phyloP scores from a whole-genome alignment of 306 rosid genomes.

The Carpinus fangiana region DNA sequence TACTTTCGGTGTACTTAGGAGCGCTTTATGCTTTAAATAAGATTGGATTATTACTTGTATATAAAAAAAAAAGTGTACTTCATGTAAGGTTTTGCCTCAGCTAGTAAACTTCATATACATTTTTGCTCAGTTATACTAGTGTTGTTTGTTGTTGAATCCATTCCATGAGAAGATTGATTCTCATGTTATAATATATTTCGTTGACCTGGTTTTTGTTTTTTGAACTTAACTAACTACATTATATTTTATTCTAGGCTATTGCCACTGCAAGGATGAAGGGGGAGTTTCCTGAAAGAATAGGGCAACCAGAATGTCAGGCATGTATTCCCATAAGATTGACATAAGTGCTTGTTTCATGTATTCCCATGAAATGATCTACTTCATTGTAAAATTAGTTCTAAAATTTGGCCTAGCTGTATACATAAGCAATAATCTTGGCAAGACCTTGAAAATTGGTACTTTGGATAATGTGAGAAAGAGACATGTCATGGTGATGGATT shows the following conservation, averaged over 20 bases:
- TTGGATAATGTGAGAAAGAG: too few species aligned
- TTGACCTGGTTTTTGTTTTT: conserved; percentile 9
- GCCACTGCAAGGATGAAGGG: conserved; percentile 99
- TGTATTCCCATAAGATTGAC: conserved; percentile 46
- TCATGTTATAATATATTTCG: conserved; percentile 1
- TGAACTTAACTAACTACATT: conserved; percentile 21
- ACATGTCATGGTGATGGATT: too few species aligned
- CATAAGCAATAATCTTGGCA: not conserved
- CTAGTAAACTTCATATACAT: not conserved
- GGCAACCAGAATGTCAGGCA: conserved; percentile 99
- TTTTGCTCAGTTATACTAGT: not conserved
- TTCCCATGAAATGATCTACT: not conserved
- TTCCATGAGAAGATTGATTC: not conserved
- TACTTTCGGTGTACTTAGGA: too few species aligned
- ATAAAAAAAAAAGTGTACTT: too few species aligned
- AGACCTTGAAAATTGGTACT: not conserved
- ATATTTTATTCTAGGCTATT: conserved; percentile 67
- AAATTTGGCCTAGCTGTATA: not conserved
- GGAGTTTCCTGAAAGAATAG: conserved; percentile 91
- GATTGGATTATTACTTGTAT: too few species aligned
- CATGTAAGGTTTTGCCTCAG: not conserved
- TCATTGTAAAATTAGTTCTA: not conserved
- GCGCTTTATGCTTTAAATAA: too few species aligned
- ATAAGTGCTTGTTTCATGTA: conserved; percentile 29
- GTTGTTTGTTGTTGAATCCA: not conserved